phyloP scores from a whole-genome alignment of 371 early-diverging fungal genomes.

The Zychaea mexicana region DNA sequence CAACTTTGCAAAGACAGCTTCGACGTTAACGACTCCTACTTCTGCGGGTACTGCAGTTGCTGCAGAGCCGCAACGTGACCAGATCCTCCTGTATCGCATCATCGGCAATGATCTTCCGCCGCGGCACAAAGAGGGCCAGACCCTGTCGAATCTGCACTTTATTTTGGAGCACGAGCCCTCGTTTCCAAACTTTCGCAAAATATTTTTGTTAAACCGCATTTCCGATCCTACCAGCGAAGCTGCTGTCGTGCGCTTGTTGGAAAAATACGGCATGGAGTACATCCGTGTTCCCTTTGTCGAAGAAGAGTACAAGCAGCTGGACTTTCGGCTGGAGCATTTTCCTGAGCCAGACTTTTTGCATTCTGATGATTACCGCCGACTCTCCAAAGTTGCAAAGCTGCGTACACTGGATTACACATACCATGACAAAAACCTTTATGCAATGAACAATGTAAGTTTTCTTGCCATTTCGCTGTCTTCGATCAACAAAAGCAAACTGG shows the following conservation, averaged over 20 bases:
- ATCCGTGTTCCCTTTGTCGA: slow-evolving; percentile 63
- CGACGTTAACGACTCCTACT: neutral
- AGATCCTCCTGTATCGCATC: slow-evolving; percentile 66
- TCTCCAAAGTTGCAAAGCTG: slow-evolving; percentile 63
- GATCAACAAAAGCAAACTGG: too few relatives aligned
- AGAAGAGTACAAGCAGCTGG: slow-evolving; percentile 59
- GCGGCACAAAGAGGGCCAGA: slow-evolving; percentile 70
- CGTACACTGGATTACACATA: slow-evolving; percentile 68
- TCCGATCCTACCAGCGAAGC: slow-evolving; percentile 62
- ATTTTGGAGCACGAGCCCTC: slow-evolving; percentile 68
- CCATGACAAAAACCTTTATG: slow-evolving; percentile 71
- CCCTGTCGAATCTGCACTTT: slow-evolving; percentile 66
- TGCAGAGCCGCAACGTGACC: slow-evolving; percentile 37
- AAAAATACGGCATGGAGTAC: slow-evolving; percentile 59
- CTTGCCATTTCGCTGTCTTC: neutral
- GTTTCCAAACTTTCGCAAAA: slow-evolving; percentile 63
- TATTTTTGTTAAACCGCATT: slow-evolving; percentile 71
- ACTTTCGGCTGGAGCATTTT: slow-evolving; percentile 68
- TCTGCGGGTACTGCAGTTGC: neutral
- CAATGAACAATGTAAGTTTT: slow-evolving; percentile 72
- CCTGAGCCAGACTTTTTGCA: slow-evolving; percentile 69
- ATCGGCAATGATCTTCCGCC: slow-evolving; percentile 77
- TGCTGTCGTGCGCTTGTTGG: slow-evolving; percentile 58
- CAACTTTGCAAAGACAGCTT: slow-evolving; percentile 11
- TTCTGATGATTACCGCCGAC: slow-evolving; percentile 63